A percentile compares a stretch with the other conserved stretches of the same genome.
Conservation (phyloP, 768 basidiomycete species). For the Rhodotorula babjevae region DNA sequence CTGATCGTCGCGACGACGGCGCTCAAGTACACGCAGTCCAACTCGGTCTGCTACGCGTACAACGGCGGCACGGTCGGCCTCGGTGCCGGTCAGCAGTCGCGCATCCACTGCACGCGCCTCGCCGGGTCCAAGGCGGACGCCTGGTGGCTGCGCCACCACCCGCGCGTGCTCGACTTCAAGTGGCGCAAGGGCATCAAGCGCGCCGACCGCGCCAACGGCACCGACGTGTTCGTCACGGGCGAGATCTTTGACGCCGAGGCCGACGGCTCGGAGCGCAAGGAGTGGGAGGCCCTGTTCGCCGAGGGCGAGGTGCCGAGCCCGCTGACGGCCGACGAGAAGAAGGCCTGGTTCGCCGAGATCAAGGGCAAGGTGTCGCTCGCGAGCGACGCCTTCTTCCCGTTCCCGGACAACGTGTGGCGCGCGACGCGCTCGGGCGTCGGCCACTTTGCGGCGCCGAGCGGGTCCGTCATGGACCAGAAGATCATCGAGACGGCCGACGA, state of each 20-base stretch:
- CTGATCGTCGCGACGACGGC: conserved; percentile 93
- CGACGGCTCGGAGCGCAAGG: conserved; percentile 67
- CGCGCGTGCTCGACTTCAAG: conserved; percentile 80
- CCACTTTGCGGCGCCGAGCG: conserved; percentile 70
- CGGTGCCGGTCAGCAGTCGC: conserved; percentile 96
- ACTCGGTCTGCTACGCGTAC: conserved; percentile 92
- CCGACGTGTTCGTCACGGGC: conserved; percentile 89
- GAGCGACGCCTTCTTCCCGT: conserved; percentile 99
- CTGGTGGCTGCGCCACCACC: conserved; percentile 98
- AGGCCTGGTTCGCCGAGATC: conserved; percentile 66
- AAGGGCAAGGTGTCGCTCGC: conserved; percentile 78
- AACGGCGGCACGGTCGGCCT: conserved; percentile 89
- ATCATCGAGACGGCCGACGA: conserved; percentile 97
- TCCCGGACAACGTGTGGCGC: conserved; percentile 95
- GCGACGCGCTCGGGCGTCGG: conserved; percentile 84
- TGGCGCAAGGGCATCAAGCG: conserved; percentile 98
- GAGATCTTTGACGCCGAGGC: conserved; percentile 52
- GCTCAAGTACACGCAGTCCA: conserved; percentile 98
- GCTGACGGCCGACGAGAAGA: conserved; percentile 65
- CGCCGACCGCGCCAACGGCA: conserved; percentile 96
- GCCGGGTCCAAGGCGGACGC: conserved; percentile 97
- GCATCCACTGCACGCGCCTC: conserved; percentile 97
- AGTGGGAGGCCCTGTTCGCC: conserved; percentile 88
- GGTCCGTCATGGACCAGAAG: conserved; percentile 94
- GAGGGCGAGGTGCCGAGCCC: conserved; percentile 56